A percentile compares a stretch with the other conserved stretches of the same genome.
These are phyloP conservation scores for Caloboletus firmus DNA, from an alignment of 1,284 basidiomycete genomes.

Conservation along the genomic window DNA sequence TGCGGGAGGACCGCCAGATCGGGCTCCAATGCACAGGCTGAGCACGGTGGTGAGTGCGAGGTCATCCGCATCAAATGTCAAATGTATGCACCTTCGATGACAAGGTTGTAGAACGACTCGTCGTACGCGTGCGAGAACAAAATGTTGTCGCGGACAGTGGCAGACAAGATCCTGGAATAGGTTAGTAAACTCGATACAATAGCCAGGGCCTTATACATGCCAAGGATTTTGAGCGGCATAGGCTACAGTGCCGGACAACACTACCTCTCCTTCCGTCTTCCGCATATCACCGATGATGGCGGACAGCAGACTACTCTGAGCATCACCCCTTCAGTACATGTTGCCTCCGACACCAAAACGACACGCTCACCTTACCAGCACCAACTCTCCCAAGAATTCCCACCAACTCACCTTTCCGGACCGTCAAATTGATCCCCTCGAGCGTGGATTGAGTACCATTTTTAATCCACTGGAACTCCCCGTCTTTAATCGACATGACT, in stretches of 20 bases:
- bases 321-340: not conserved
- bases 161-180: constrained; percentile 69
- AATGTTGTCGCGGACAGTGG: constrained; percentile 86
- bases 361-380: constrained; percentile 73
- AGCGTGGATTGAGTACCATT: constrained; percentile 60
- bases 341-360: not conserved
- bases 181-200: constrained; percentile 2
- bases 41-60: not conserved
- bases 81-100: constrained; percentile 62
- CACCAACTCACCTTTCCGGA: constrained; percentile 85
- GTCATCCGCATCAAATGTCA: not conserved
- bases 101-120: constrained; percentile 70
- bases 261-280: constrained; percentile 70
- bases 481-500: constrained; percentile 68
- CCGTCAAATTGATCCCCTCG: constrained; percentile 73
- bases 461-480: constrained; percentile 79
- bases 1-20: constrained; percentile 76
- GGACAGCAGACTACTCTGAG: constrained; percentile 66
- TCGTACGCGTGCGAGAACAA: constrained; percentile 89
- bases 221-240: constrained; percentile 92
- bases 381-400: constrained; percentile 90
- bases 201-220: constrained; percentile 38
- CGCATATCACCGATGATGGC: constrained; percentile 90
- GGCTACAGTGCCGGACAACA: constrained; percentile 74
- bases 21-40: constrained; percentile 82